Percentiles rank a stretch among this genome's conserved stretches.
These are phyloP conservation scores for Pseudogymnoascus pannorum DNA, from an alignment of 2,329 filamentous ascomycete species.

Conservation along the genomic window DNA sequence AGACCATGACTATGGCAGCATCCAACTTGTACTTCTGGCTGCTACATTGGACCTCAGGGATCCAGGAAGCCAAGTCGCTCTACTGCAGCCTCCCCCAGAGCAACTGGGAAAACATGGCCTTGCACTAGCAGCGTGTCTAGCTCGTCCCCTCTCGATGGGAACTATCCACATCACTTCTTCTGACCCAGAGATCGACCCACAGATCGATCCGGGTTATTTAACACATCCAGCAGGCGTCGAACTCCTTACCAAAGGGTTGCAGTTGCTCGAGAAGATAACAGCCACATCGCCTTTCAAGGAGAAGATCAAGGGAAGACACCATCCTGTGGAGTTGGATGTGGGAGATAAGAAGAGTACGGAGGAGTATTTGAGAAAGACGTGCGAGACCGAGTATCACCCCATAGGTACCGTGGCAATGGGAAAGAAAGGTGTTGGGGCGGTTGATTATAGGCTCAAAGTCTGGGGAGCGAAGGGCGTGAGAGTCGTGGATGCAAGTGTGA, in stretches of 20 bases:
- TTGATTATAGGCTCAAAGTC: constrained; percentile 65
- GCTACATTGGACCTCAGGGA: background rate
- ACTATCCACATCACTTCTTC: constrained; percentile 34
- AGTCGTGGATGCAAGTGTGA: constrained; percentile 76
- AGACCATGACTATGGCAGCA: background rate
- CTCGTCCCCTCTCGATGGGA: constrained; percentile 37
- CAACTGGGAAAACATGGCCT: constrained; percentile 18
- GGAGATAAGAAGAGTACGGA: background rate
- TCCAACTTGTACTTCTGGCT: constrained; percentile 12
- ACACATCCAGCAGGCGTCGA: constrained; percentile 36
- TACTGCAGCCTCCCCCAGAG: background rate
- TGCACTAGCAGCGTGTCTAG: constrained; percentile 32
- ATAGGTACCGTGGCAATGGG: constrained; percentile 80
- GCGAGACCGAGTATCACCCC: constrained; percentile 56
- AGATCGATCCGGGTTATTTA: constrained; percentile 37
- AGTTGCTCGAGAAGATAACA: constrained; percentile 11
- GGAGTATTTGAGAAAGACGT: constrained; percentile 12
- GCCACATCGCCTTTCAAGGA: constrained; percentile 14
- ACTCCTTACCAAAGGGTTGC: constrained; percentile 13
- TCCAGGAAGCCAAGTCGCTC: background rate
- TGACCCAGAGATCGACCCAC: constrained; percentile 29
- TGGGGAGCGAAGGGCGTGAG: constrained; percentile 63
- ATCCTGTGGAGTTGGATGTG: constrained; percentile 10
- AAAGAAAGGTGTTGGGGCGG: constrained; percentile 65
- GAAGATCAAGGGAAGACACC: constrained; percentile 13